phyloP scores from a whole-genome alignment of 257 asterid species.

The Solanum chmielewskii region DNA sequence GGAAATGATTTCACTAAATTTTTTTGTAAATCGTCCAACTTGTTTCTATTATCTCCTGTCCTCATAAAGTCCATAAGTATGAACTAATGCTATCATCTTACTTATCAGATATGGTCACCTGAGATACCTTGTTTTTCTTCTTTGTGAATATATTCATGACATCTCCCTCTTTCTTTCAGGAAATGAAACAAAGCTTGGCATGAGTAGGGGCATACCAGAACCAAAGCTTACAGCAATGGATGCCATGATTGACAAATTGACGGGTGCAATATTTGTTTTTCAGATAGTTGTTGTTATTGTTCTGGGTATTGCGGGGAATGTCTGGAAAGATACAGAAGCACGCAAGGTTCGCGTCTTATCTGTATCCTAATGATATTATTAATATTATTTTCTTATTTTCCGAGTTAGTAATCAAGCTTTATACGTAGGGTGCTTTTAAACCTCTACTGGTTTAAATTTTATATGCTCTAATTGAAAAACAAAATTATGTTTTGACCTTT shows the following conservation, averaged over 20 bases:
- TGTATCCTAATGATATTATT: background rate
- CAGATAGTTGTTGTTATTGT: slow-evolving; percentile 96
- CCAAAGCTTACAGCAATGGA: slow-evolving; percentile 98
- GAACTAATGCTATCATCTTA: background rate
- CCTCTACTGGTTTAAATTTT: background rate
- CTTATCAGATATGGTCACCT: background rate
- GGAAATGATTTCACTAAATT: background rate
- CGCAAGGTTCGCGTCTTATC: slow-evolving; percentile 48
- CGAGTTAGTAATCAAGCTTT: background rate
- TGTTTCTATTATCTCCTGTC: background rate
- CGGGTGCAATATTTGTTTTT: slow-evolving; percentile 94
- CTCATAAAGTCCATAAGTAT: background rate
- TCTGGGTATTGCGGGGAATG: slow-evolving; percentile 92
- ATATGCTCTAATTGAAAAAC: background rate
- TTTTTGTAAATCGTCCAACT: background rate
- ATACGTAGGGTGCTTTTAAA: background rate
- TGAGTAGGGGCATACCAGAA: slow-evolving; percentile 97
- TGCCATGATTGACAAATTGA: slow-evolving; percentile 98
- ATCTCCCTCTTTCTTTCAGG: slow-evolving; percentile 29
- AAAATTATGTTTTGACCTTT: background rate
- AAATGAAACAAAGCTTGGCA: slow-evolving; percentile 96
- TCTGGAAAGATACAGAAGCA: slow-evolving; percentile 98
- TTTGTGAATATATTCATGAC: background rate
- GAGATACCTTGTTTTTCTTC: background rate
- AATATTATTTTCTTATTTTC: background rate